Base-by-base conservation (phyloP, 1,284 basidiomycete species). In the Naganishia albida region DNA sequence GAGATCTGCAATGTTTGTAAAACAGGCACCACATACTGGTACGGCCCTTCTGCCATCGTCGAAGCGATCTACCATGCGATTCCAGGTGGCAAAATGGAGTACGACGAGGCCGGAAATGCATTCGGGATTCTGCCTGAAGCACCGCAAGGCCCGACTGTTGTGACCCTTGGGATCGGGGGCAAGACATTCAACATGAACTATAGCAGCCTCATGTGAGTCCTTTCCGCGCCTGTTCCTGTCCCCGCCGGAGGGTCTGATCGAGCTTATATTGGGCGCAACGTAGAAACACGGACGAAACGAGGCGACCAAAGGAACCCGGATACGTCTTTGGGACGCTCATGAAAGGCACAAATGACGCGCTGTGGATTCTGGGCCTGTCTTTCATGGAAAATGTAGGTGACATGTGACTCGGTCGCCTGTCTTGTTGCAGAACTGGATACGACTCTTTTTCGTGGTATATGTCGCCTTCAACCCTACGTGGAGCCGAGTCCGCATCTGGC, bases 1-100 rank as follows among this genome's bases (percentile, higher is more conserved):
- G 6, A 34, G 10, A 4, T 10, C 10, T 4, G 34, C 10, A 10
- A 34, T 34, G 34, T 10, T 34, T 34, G 34, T 34, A 4, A 34
- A 4, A 34, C 10, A 55, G 53, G 53, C 15, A 25, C 39, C 13
- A 55, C 53, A 43, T 55, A 55, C 53, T 55, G 53, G 53, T 43
- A 18, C 40, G 53, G 23, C 3, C 40, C 53, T 18, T 28, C 16
- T 3, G 20, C 38, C 40, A 16, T 55, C 20, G 20, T 40, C n/a
- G 25, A 55, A n/a, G 53, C 3, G 20, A 43, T 55, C 25, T 55
- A 55, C 18, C 39, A 39, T 16, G 38, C 53, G 23, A 55, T 55
- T 23, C 53, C 53, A 13, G 53, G 53, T 13, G 53, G 53, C 7
- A 42, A 25, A 26, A 25, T 55, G 23, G 8, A 16, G 1, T 16